These are phyloP conservation scores for Chloranthus sessilifolius DNA, from an alignment of 164 flowering plant genomes.

Conservation along the genomic window DNA sequence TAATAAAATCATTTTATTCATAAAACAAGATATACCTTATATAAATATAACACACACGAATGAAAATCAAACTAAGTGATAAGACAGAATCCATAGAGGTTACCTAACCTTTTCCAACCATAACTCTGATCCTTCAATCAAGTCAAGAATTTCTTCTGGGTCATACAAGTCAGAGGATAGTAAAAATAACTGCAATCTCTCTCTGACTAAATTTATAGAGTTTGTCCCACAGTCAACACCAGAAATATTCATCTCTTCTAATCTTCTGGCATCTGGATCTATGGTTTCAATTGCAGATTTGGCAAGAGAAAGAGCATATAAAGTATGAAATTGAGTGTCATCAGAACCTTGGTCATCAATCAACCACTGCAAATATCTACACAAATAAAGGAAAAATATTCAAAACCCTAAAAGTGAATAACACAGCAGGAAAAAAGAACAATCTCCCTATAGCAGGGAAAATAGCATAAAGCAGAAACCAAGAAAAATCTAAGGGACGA, in stretches of 20 bases:
- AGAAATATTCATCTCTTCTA: conserved; percentile 17
- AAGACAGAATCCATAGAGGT: conserved; percentile 3
- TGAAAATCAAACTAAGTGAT: background rate
- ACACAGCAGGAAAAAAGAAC: background rate
- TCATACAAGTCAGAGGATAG: conserved; percentile 91
- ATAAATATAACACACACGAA: background rate
- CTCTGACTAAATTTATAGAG: conserved; percentile 52
- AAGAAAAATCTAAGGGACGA: too few relatives aligned
- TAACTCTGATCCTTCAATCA: conserved; percentile 88
- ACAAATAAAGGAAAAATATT: conserved; percentile 4
- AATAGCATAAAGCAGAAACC: background rate
- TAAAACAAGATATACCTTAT: background rate
- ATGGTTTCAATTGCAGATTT: conserved; percentile 64
- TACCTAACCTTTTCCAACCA: conserved; percentile 89
- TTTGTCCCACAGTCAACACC: conserved; percentile 24
- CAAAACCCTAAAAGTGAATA: conserved; percentile 3
- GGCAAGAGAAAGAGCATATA: conserved; percentile 88
- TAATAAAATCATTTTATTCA: too few relatives aligned
- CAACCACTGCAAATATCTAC: conserved; percentile 90
- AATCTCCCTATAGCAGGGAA: background rate
- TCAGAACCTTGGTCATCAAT: conserved; percentile 87
- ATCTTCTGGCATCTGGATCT: conserved; percentile 24
- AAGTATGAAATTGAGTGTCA: conserved; percentile 71
- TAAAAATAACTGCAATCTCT: conserved; percentile 78
- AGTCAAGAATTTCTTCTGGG: conserved; percentile 84